Evolutionary conservation across 1,139 yeast species (phyloP).

Genomic region (Yamadazyma dushanensis): DNA sequence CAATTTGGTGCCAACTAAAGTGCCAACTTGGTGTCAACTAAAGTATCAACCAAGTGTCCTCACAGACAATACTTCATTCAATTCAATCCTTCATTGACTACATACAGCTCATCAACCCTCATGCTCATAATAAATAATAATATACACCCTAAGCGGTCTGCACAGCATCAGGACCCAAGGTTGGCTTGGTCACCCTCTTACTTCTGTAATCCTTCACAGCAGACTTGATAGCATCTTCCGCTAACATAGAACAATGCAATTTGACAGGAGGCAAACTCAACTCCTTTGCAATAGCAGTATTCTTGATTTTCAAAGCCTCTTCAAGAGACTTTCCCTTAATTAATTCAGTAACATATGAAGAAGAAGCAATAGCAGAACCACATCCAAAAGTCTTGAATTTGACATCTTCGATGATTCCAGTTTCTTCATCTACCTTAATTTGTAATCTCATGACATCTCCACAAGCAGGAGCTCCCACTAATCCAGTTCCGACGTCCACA

Average conservation of each 20-base stretch:
- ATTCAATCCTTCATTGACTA: too few relatives aligned
- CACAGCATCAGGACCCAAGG: constrained; percentile 52
- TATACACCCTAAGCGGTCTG: constrained; percentile 8
- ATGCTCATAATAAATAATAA: constrained; percentile 2
- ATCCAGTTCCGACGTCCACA: constrained; percentile 89
- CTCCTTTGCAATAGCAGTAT: constrained; percentile 90
- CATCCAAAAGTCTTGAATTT: constrained; percentile 98
- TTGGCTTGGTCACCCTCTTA: constrained; percentile 56
- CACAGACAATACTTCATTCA: too few relatives aligned
- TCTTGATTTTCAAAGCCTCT: constrained; percentile 88
- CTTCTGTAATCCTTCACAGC: constrained; percentile 93
- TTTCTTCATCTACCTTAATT: constrained; percentile 84
- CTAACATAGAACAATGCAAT: constrained; percentile 96
- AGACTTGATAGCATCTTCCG: constrained; percentile 96
- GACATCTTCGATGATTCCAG: constrained; percentile 91
- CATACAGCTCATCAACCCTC: constrained; percentile 2
- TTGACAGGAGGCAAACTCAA: constrained; percentile 95
- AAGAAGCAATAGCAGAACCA: constrained; percentile 96
- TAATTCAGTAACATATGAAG: constrained; percentile 90
- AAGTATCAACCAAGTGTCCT: too few relatives aligned
- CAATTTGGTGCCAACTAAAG: too few relatives aligned
- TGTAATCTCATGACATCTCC: constrained; percentile 99
- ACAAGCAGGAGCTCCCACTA: constrained; percentile 98
- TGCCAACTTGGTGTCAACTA: too few relatives aligned
- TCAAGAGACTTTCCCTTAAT: constrained; percentile 94